These are phyloP conservation scores for Amaranthus tricolor DNA, from an alignment of 179 eudicot genomes.

Conservation along the genomic window DNA sequence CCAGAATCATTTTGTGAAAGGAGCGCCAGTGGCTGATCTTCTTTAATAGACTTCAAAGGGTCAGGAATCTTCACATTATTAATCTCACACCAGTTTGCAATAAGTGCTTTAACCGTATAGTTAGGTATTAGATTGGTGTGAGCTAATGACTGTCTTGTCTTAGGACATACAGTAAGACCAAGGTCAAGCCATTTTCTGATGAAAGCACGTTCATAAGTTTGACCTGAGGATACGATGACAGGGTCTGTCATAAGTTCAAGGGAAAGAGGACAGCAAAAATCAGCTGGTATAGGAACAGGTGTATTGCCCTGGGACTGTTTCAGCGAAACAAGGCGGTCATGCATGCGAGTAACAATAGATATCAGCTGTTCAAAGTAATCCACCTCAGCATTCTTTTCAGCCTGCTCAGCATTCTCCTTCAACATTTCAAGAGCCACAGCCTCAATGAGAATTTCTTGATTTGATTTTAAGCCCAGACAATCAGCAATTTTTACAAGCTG, in stretches of 20 bases:
- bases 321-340: background rate
- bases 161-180: constrained; percentile 7
- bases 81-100: constrained; percentile 1
- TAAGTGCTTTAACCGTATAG: background rate
- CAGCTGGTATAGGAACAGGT: background rate
- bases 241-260: constrained; percentile 3
- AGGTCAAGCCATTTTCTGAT: background rate
- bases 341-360: background rate
- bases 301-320: background rate
- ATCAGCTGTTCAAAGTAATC: background rate
- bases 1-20: constrained; percentile 36
- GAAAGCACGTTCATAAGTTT: background rate
- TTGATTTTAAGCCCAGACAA: background rate
- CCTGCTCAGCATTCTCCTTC: background rate
- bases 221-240: background rate
- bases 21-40: constrained; percentile 45
- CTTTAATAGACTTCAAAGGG: background rate
- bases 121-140: background rate
- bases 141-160: background rate
- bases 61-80: background rate
- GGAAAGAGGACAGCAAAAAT: background rate
- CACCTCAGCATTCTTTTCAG: background rate
- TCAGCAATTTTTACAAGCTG: background rate
- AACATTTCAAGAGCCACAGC: constrained; percentile 7
- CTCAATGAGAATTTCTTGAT: background rate